These are phyloP conservation scores for Hebeloma cylindrosporum DNA, from an alignment of 768 basidiomycete species.

Conservation along the genomic window DNA sequence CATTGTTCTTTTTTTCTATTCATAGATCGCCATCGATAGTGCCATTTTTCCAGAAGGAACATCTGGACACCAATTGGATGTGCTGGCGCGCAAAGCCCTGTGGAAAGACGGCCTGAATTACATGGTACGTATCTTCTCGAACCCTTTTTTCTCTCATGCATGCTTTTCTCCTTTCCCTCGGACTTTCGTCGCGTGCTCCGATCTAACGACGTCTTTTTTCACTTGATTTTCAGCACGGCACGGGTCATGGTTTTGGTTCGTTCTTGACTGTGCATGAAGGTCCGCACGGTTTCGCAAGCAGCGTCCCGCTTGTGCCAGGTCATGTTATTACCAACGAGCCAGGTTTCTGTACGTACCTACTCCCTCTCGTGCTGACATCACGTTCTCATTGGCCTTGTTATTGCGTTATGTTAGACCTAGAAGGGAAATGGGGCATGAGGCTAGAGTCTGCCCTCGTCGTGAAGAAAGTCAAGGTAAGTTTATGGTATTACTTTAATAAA, in stretches of 20 bases:
- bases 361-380: slow-evolving; percentile 8
- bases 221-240: slow-evolving; percentile 79
- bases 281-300: slow-evolving; percentile 72
- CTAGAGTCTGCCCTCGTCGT: slow-evolving; percentile 88
- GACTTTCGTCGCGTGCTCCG: slow-evolving; percentile 6
- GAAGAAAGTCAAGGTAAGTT: slow-evolving; percentile 53
- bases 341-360: slow-evolving; percentile 72
- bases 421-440: slow-evolving; percentile 84
- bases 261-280: slow-evolving; percentile 89
- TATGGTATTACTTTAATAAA: slow-evolving; percentile 12
- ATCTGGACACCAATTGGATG: slow-evolving; percentile 79
- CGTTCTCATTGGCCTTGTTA: slow-evolving; percentile 13
- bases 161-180: not conserved
- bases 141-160: slow-evolving; percentile 9
- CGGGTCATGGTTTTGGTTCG: slow-evolving; percentile 87
- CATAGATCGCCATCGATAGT: slow-evolving; percentile 85
- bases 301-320: slow-evolving; percentile 73
- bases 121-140: slow-evolving; percentile 62
- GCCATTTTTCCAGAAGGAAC: slow-evolving; percentile 92
- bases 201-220: slow-evolving; percentile 6
- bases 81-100: slow-evolving; percentile 83
- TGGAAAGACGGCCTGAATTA: slow-evolving; percentile 89
- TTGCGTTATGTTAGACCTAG: slow-evolving; percentile 52
- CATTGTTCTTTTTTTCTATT: slow-evolving; percentile 21
- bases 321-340: slow-evolving; percentile 95